Evolutionary conservation across 2,329 filamentous ascomycete genomes (phyloP).

Genomic region (Paramyrothecium roridum): DNA sequence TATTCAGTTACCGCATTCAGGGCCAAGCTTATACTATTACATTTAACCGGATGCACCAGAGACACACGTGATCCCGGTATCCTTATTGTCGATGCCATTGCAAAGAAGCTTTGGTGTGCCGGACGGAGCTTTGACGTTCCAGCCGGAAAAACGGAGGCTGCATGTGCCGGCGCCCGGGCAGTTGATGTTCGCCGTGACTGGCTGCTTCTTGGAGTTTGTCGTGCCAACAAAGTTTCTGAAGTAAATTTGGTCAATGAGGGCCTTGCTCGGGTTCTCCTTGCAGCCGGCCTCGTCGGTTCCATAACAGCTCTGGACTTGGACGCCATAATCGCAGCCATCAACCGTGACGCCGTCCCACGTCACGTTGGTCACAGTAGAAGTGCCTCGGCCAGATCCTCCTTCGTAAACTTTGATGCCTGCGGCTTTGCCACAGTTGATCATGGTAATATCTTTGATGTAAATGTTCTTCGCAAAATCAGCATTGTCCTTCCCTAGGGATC

Average conservation of each 20-base stretch:
- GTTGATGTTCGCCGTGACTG: not conserved
- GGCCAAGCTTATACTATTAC: too few species aligned
- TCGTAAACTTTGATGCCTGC: conserved; percentile 1
- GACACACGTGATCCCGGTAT: not conserved
- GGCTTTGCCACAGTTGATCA: conserved; percentile 1
- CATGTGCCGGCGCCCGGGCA: not conserved
- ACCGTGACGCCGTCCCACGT: not conserved
- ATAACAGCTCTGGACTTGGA: conserved; percentile 1
- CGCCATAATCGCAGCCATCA: not conserved
- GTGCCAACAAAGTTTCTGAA: not conserved
- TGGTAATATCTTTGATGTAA: not conserved
- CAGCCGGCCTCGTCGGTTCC: not conserved
- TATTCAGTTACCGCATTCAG: too few species aligned
- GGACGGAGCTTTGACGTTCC: not conserved
- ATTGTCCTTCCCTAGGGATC: not conserved
- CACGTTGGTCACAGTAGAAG: not conserved
- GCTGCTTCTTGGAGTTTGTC: conserved; percentile 1
- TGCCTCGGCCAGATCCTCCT: not conserved
- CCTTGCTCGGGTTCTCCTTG: not conserved
- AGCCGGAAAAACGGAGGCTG: not conserved
- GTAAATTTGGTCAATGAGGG: not conserved
- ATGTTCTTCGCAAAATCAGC: not conserved
- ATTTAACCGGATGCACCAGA: not conserved
- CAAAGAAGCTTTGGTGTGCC: not conserved
- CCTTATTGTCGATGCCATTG: not conserved